These are phyloP conservation scores for Suillus brevipes DNA, from an alignment of 768 basidiomycete species.

Conservation along the genomic window DNA sequence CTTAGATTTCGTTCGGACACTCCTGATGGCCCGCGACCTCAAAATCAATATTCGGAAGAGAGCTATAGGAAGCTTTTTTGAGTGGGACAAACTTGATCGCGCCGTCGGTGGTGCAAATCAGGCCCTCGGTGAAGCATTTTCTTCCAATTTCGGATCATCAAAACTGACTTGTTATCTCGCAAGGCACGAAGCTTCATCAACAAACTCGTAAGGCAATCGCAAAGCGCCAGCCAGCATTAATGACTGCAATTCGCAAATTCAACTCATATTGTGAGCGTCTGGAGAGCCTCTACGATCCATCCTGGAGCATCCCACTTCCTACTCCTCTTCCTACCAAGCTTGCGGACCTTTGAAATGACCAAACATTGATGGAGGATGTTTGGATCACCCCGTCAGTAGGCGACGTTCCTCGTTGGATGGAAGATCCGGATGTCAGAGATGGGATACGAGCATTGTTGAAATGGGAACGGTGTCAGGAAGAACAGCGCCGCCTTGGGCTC, in stretches of 20 bases:
- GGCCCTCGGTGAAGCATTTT: too few species aligned
- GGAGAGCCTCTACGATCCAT: constrained; percentile 15
- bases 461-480: constrained; percentile 32
- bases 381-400: constrained; percentile 29
- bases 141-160: too few species aligned
- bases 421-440: constrained; percentile 28
- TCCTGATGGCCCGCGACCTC: too few species aligned
- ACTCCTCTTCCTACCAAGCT: constrained; percentile 34
- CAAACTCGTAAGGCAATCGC: constrained; percentile 28
- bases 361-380: constrained; percentile 37
- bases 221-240: constrained; percentile 26
- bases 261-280: constrained; percentile 30
- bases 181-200: constrained; percentile 34
- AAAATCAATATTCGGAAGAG: too few species aligned
- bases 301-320: constrained; percentile 35
- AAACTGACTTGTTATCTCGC: not conserved
- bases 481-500: constrained; percentile 21
- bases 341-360: constrained; percentile 11
- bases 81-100: too few species aligned
- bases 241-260: constrained; percentile 25
- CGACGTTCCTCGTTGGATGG: constrained; percentile 32
- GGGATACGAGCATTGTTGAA: constrained; percentile 34
- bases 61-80: too few species aligned
- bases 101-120: too few species aligned
- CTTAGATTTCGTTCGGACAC: too few species aligned